Evolutionary conservation across 768 basidiomycete species (phyloP).

Genomic region (Ramaria sp.): DNA sequence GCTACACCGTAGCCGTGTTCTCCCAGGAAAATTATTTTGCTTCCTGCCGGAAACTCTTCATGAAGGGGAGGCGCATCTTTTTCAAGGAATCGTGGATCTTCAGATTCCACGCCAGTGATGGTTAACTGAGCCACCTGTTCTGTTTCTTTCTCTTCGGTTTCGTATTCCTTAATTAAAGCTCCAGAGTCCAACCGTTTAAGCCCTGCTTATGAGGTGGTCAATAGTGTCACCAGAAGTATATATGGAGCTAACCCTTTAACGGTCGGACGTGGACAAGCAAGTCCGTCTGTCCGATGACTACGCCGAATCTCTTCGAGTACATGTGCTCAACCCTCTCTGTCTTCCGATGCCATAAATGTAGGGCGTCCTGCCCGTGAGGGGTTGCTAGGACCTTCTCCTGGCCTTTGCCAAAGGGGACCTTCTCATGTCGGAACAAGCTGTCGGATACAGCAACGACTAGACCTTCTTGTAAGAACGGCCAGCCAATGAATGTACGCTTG

Average conservation of each 20-base stretch:
- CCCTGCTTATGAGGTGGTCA: slow-evolving; percentile 33
- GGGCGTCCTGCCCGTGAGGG: slow-evolving; percentile 59
- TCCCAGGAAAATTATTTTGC: slow-evolving; percentile 92
- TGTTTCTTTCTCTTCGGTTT: slow-evolving; percentile 66
- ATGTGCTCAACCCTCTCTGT: slow-evolving; percentile 71
- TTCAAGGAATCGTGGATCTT: slow-evolving; percentile 84
- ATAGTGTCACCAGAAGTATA: background rate
- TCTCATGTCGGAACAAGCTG: slow-evolving; percentile 75
- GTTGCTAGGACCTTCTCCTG: slow-evolving; percentile 51
- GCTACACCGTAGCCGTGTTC: slow-evolving; percentile 94
- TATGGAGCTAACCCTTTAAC: slow-evolving; percentile 55
- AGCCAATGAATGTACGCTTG: slow-evolving; percentile 66
- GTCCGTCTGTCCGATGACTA: slow-evolving; percentile 73
- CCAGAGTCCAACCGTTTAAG: slow-evolving; percentile 82
- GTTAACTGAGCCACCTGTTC: slow-evolving; percentile 86
- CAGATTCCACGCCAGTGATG: slow-evolving; percentile 67
- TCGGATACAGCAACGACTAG: slow-evolving; percentile 82
- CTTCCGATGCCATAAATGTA: slow-evolving; percentile 70
- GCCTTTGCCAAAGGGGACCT: slow-evolving; percentile 38
- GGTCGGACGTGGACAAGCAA: slow-evolving; percentile 82
- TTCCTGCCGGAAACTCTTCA: slow-evolving; percentile 84
- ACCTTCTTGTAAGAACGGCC: slow-evolving; percentile 96
- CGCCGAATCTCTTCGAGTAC: slow-evolving; percentile 86
- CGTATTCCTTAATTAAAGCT: slow-evolving; percentile 92
- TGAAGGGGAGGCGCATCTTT: slow-evolving; percentile 69